Conservation (phyloP, 768 basidiomycete genomes). For the Lactarius vividus region DNA sequence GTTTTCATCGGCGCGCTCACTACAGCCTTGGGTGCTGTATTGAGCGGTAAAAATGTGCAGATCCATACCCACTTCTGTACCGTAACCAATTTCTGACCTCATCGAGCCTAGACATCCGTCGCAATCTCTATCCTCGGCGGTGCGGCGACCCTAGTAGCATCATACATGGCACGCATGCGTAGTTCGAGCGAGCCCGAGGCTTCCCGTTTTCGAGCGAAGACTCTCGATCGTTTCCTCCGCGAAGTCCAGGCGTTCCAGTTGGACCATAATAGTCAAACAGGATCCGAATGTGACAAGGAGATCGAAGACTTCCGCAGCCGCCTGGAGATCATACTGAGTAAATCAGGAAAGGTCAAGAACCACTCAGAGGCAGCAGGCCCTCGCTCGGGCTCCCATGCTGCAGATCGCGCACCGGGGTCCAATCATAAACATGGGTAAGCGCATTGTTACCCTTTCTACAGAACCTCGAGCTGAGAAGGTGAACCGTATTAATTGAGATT, state of each 20-base stretch:
- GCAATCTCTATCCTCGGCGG: constrained; percentile 49
- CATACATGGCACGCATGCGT: constrained; percentile 67
- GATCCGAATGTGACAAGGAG: constrained; percentile 35
- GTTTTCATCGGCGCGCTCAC: constrained; percentile 33
- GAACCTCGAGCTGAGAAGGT: not conserved
- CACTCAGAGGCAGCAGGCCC: not conserved
- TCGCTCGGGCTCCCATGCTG: no score
- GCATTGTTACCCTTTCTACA: not conserved
- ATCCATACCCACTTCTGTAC: no score
- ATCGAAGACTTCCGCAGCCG: constrained; percentile 39
- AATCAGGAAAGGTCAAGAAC: constrained; percentile 28
- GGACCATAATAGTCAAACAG: constrained; percentile 48
- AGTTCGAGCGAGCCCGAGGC: constrained; percentile 69
- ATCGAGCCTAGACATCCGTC: constrained; percentile 35
- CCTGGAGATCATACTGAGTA: constrained; percentile 51
- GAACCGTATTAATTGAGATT: not conserved
- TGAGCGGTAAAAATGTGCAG: constrained; percentile 27
- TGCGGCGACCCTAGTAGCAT: constrained; percentile 66
- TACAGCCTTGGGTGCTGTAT: constrained; percentile 31
- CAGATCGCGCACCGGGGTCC: not conserved
- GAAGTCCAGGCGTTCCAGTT: constrained; percentile 56
- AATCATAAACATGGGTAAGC: not conserved
- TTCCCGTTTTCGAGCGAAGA: constrained; percentile 52
- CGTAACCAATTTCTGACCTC: not conserved
- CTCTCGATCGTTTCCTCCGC: constrained; percentile 65